phyloP scores from a whole-genome alignment of 345 rosid genomes.

The Kandelia obovata region DNA sequence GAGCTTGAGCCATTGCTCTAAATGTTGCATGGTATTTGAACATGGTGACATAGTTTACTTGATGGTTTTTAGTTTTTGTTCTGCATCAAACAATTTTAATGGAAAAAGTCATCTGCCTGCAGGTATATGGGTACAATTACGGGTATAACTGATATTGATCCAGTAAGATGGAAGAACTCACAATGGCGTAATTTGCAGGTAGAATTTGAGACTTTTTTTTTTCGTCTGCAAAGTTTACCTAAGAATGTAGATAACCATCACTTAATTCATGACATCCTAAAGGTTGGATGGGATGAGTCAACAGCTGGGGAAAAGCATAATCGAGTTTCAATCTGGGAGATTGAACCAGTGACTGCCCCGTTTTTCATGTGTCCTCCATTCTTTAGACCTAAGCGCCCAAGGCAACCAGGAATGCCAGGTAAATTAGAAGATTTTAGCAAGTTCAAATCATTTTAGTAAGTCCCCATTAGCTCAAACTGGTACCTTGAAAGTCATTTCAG shows the following conservation, averaged over 20 bases:
- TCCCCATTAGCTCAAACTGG: background rate
- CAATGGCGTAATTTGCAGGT: constrained; percentile 98
- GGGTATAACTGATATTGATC: constrained; percentile 80
- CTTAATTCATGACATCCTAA: constrained; percentile 10
- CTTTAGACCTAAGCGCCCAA: constrained; percentile 72
- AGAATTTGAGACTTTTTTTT: background rate
- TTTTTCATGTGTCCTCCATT: constrained; percentile 92
- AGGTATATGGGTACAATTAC: constrained; percentile 98
- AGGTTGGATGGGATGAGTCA: constrained; percentile 99
- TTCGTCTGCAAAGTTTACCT: background rate
- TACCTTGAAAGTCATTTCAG: background rate
- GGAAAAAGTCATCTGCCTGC: constrained; percentile 21
- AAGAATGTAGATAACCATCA: background rate
- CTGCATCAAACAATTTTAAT: constrained; percentile 1
- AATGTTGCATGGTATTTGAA: background rate
- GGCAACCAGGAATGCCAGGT: constrained; percentile 86
- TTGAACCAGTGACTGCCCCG: constrained; percentile 90
- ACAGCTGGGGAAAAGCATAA: constrained; percentile 78
- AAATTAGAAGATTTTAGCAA: constrained; percentile 6
- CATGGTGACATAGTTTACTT: background rate
- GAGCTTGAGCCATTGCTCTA: background rate
- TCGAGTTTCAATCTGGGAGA: constrained; percentile 94
- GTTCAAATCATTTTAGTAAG: background rate
- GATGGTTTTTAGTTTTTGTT: constrained; percentile 1
- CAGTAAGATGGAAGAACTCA: constrained; percentile 88